Conservation (phyloP, 1,284 basidiomycete species). For the Coniferiporia weirii region DNA sequence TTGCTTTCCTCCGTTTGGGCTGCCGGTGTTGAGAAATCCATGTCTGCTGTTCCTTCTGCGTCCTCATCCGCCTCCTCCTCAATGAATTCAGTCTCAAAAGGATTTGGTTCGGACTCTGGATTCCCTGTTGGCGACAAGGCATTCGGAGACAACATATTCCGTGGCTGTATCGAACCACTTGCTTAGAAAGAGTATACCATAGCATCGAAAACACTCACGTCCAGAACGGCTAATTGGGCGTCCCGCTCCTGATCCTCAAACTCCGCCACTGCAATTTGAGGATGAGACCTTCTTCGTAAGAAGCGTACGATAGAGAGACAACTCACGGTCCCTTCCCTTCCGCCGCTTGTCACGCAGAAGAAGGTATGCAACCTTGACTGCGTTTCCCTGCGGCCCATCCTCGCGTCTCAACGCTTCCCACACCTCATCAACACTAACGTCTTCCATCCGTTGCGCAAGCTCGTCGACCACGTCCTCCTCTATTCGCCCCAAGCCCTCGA, state of each 20-base stretch:
- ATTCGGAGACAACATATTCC: slow-evolving; percentile 44
- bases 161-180: slow-evolving; percentile 42
- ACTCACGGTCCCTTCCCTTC: slow-evolving; percentile 75
- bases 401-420: slow-evolving; percentile 81
- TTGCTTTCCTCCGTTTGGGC: slow-evolving; percentile 50
- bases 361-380: slow-evolving; percentile 96
- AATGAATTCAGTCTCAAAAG: slow-evolving; percentile 69
- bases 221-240: slow-evolving; percentile 71
- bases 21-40: slow-evolving; percentile 46
- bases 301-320: neutral
- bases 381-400: slow-evolving; percentile 82
- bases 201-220: slow-evolving; percentile 42
- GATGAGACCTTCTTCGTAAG: neutral
- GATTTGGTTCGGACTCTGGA: slow-evolving; percentile 63
- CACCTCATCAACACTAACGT: slow-evolving; percentile 78
- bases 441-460: slow-evolving; percentile 68
- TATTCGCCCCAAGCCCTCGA: slow-evolving; percentile 81
- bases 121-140: slow-evolving; percentile 49
- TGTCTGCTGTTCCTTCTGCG: slow-evolving; percentile 38
- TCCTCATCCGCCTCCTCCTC: slow-evolving; percentile 37
- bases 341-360: slow-evolving; percentile 86
- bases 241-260: slow-evolving; percentile 80
- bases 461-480: slow-evolving; percentile 89
- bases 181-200: neutral
- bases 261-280: slow-evolving; percentile 53